Base-by-base conservation (phyloP, 1,284 basidiomycete species). In the Schizopora paradoxa region DNA sequence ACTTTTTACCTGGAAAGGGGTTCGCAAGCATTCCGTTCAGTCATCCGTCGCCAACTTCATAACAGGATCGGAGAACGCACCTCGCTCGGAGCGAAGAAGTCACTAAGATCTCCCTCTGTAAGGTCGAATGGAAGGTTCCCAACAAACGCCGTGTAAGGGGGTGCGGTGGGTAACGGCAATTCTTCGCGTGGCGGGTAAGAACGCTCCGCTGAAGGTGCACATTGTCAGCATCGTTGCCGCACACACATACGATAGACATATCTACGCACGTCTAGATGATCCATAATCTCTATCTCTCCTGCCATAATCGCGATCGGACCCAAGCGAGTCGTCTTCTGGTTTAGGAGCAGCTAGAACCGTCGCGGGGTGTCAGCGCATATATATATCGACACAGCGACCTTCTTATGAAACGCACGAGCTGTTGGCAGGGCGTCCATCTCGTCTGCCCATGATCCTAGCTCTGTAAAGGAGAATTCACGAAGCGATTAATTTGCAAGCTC, bases 121-220 rank as follows among this genome's bases (percentile, higher is more conserved):
- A 92, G 78, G 67, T 99, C 96, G 57, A 97, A 99, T 2, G 91
- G 77, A 43, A 99, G 73, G 68, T 99, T 99, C 47, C 95, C 96
- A 55, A 99, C 76, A 58, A 93, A 99, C 6, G 91, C 94, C 29
- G 94, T 99, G 70, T 82, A 99, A 8, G 96, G 96, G 11, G 96
- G 91, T 52, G 82, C 79, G 39, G 89, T 89, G n/a, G 96, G 96
- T 28, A 99, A 68, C 23, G 96, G 94, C 11, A 98, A 72, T 63
- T 99, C 95, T 60, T 94, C 91, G 52, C 93, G 82, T 40, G 78
- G 73, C 51, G 80, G 73, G 19, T 67, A 62, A 47, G 66, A 59
- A 26, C 82, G 78, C 66, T 88, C 85, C 54, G 70, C 85, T 88
- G 54, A 14, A 50, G 54, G 36, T 56, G 48, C 31, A 54, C 28